Evolutionary conservation across 2,329 filamentous ascomycete genomes (phyloP), one percentile per base, ranked within the genome.

Genomic region (Phialocephala sp.): DNA sequence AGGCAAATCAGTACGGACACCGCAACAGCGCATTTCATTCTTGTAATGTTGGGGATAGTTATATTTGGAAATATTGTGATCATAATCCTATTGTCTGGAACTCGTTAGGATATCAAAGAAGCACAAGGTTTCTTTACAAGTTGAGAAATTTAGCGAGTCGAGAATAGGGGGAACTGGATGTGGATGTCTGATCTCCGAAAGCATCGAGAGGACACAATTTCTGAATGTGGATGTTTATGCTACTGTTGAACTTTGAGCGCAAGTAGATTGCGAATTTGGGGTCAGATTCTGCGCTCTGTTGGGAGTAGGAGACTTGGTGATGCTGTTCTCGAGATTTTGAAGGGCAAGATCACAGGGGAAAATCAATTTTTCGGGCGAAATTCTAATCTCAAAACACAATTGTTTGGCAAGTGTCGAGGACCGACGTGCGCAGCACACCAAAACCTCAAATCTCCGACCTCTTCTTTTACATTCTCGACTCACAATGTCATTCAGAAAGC

Each of bases 401-500:
- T 18, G 4, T 18, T 43, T n/a, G 41, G 41, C 41, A 18, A 2
- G 41, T 14, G 4, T 43, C 15, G 2, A 43, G 14, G n/a, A 6
- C 15, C 15, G 11, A 41, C 15, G 11, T 18, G 15, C 41, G 18
- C 4, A 11, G 3, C 45, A 50, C n/a, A 8, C 12, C 50, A 54
- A 32, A 15, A 12, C 18, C 35, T 18, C 32, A n/a, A 50, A 50
- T 9, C 50, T 35, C 18, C 22, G 15, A 32, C 22, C 47, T 32
- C 24, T 9, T 32, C 14, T 9, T 54, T 35, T 12, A 27, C 15
- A 54, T 15, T 32, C n/a, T 50, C 4, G 12, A 11, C 4, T 24
- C 45, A 54, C 8, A n/a, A 90, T 90, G 87, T 87, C 88, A 14
- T 91, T 91, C 77, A 86, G 88, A 71, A 90, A 89, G 79, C 84